Conservation (phyloP, 495 filamentous ascomycete species). For the Trichoderma parareesei region DNA sequence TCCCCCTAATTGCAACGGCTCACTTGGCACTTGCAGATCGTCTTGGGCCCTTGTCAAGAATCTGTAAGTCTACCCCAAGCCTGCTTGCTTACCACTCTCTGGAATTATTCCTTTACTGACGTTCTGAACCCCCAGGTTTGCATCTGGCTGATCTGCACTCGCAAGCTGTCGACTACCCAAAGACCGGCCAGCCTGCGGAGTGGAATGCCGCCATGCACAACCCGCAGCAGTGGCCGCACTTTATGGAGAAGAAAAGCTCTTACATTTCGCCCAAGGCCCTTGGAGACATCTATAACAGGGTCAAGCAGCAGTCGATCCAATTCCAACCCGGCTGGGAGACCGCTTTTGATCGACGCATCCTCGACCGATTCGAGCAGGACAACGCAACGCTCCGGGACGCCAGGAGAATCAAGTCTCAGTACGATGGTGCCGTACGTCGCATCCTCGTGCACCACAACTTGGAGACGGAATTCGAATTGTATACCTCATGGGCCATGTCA, state of each 20-base stretch:
- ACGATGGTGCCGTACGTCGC: constrained; percentile 68
- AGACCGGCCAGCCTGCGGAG: constrained; percentile 69
- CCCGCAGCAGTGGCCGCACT: constrained; percentile 69
- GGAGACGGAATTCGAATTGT: constrained; percentile 84
- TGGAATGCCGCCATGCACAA: constrained; percentile 51
- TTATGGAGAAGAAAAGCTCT: constrained; percentile 67
- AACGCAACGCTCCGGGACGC: constrained; percentile 49
- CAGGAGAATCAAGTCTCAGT: constrained; percentile 59
- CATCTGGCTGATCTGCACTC: constrained; percentile 78
- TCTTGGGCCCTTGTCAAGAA: constrained; percentile 45
- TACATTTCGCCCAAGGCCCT: constrained; percentile 68
- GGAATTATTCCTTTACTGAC: neutral
- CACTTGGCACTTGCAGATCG: constrained; percentile 75
- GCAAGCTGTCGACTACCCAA: constrained; percentile 85
- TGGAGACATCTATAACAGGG: constrained; percentile 72
- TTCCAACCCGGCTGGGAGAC: constrained; percentile 62
- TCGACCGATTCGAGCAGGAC: constrained; percentile 51
- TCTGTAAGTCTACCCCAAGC: constrained; percentile 48
- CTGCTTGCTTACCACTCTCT: constrained; percentile 25
- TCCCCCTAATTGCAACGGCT: constrained; percentile 71
- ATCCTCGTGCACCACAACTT: constrained; percentile 85
- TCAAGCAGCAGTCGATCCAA: constrained; percentile 37
- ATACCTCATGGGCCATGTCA: constrained; percentile 71
- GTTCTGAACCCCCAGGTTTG: constrained; percentile 32
- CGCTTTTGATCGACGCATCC: constrained; percentile 70